These are phyloP conservation scores for Phytophthora sp. DNA, from an alignment of 352 stramenopile species.

Conservation along the genomic window DNA sequence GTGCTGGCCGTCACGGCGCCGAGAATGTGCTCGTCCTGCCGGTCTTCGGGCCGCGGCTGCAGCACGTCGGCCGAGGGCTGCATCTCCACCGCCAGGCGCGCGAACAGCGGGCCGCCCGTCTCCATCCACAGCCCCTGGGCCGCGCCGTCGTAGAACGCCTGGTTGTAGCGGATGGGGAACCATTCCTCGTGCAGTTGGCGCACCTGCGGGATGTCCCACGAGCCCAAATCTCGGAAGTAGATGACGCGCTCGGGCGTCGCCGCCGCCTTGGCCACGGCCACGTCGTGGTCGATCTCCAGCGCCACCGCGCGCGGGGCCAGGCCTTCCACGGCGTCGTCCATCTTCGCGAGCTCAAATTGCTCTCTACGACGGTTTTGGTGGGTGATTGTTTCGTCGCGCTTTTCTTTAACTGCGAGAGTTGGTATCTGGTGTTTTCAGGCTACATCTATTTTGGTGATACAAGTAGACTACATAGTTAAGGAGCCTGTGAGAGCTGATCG, in stretches of 20 bases:
- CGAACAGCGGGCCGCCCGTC: conserved; percentile 89
- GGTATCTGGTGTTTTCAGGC: conserved; percentile 1
- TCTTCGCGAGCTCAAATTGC: not conserved
- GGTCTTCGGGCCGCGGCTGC: not conserved
- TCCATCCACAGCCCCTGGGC: conserved; percentile 88
- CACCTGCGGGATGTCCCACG: conserved; percentile 89
- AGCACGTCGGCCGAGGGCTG: conserved; percentile 23
- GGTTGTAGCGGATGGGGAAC: conserved; percentile 97
- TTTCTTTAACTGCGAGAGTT: conserved; percentile 15
- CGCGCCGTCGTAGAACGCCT: conserved; percentile 95
- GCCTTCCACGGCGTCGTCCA: conserved; percentile 12
- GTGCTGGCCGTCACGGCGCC: conserved; percentile 92
- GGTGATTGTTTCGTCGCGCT: conserved; percentile 8
- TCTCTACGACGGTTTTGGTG: too few species aligned
- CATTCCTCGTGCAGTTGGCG: conserved; percentile 95
- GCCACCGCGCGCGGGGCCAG: conserved; percentile 21
- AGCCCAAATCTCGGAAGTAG: conserved; percentile 73
- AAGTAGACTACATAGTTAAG: not conserved
- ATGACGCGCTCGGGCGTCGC: conserved; percentile 47
- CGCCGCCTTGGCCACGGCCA: conserved; percentile 5
- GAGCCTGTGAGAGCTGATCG: conserved; percentile 18
- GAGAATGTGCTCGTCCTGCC: conserved; percentile 65
- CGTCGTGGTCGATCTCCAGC: conserved; percentile 24
- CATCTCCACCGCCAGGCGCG: conserved; percentile 80
- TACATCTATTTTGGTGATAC: not conserved